Conservation (phyloP, 768 basidiomycete genomes). For the Crucibulum laeve region DNA sequence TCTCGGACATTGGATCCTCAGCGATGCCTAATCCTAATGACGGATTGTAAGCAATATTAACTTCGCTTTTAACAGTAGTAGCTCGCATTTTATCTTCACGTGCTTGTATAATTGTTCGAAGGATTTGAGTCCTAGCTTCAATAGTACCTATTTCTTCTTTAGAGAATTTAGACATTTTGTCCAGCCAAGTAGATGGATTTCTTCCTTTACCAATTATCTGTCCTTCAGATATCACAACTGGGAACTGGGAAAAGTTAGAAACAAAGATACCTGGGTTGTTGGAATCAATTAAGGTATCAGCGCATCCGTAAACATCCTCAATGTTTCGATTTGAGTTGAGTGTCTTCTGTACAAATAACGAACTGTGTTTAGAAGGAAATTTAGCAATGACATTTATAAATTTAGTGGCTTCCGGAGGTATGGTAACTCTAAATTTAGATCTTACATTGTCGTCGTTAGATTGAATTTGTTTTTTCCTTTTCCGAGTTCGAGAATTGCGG, state of each 20-base stretch:
- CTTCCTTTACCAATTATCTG: constrained; percentile 8
- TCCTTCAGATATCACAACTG: constrained; percentile 8
- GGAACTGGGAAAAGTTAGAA: constrained; percentile 7
- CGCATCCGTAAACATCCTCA: constrained; percentile 6
- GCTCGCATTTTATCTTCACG: neutral
- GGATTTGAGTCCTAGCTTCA: neutral
- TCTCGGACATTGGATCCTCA: constrained; percentile 11
- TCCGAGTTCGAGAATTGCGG: neutral
- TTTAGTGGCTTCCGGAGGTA: constrained; percentile 10
- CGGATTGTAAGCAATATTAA: neutral
- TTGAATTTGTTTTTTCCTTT: neutral
- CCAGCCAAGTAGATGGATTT: constrained; percentile 12
- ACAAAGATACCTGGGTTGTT: neutral
- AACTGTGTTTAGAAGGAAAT: neutral
- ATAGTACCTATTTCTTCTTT: neutral
- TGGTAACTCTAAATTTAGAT: neutral
- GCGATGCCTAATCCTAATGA: neutral
- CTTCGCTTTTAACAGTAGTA: neutral
- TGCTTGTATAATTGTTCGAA: neutral
- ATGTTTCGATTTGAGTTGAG: constrained; percentile 3
- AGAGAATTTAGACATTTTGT: constrained; percentile 2
- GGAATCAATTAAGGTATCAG: constrained; percentile 11
- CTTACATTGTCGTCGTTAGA: constrained; percentile 1
- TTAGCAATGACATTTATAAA: constrained; percentile 4
- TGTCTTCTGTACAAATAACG: constrained; percentile 11